Evolutionary conservation across 305 asterid genomes (phyloP), one percentile per base, ranked within the genome.

Genomic region (Fraxinus angustifolia): DNA sequence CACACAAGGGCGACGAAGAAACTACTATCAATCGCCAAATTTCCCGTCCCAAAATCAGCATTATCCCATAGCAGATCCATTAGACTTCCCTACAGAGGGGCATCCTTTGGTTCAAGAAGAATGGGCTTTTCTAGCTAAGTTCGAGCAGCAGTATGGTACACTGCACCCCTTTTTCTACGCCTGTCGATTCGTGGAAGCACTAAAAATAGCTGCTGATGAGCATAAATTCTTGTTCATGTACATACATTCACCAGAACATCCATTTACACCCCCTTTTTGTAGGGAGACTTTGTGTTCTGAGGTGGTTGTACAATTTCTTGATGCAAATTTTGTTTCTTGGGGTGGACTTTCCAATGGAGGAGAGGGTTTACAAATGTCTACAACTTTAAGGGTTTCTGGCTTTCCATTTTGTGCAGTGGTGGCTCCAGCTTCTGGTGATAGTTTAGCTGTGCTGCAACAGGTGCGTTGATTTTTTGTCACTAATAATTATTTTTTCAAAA

Each of bases 321-420:
- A 94, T 84, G 93, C 93, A 0, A 94, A 94, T 36, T 94, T 91
- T 70, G 91, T 94, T 38, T 85, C 89, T 56, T 94, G 98, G 98
- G 98, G 91, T 38, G 94, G 83, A 17, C 89, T 94, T 81, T 83
- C 90, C 0, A 81, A 77, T 35, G 75, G 87, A 75, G 97, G 92
- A 16, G 97, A 94, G 48, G 97, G 98, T 2, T 58, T 79, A 53
- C 91, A 91, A 3, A 86, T 94, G 97, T 88, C 88, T 21, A 56
- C 83, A 0, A 72, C 89, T 0, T 79, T 93, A 1, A 82, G 87
- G 82, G 93, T 86, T 33, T 80, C 90, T 8, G 81, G 86, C 56
- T 92, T 92, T 74, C 98, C 98, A 0, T 93, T 93, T 80, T 94
- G 97, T 82, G 97, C 97, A 0, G 85, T 94, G 78, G 91, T 94